These are phyloP conservation scores for Agrocybe pediades DNA, from an alignment of 768 basidiomycete species.

Conservation along the genomic window DNA sequence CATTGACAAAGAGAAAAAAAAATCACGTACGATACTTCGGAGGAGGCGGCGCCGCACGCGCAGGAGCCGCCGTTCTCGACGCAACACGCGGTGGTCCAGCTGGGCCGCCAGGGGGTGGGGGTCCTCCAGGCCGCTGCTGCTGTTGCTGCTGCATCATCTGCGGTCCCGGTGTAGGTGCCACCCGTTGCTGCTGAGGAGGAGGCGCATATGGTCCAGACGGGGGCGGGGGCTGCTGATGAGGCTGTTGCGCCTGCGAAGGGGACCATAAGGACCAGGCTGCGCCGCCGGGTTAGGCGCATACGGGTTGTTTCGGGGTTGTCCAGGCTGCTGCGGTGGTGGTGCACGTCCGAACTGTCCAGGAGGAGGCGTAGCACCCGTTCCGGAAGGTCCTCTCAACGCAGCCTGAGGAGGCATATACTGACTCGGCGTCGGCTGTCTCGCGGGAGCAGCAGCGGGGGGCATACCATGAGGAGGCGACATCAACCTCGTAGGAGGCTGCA, in stretches of 20 bases:
- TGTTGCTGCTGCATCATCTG: constrained; percentile 32
- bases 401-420: constrained; percentile 55
- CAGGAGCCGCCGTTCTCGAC: constrained; percentile 18
- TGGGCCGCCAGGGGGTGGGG: constrained; percentile 34
- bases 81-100: constrained; percentile 23
- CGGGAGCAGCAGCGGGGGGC: constrained; percentile 34
- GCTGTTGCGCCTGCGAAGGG: too few relatives aligned
- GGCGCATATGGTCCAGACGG: too few relatives aligned
- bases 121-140: constrained; percentile 21
- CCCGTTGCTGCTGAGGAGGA: too few relatives aligned
- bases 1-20: not conserved
- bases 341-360: constrained; percentile 42
- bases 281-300: constrained; percentile 27
- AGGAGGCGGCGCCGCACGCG: constrained; percentile 29
- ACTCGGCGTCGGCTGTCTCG: constrained; percentile 46
- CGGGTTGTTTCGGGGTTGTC: constrained; percentile 18
- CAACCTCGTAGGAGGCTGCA: constrained; percentile 39
- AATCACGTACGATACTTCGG: constrained; percentile 46
- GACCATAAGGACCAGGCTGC: too few relatives aligned
- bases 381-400: constrained; percentile 31
- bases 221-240: too few relatives aligned
- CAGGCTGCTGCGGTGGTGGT: constrained; percentile 22
- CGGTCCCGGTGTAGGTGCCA: too few relatives aligned
- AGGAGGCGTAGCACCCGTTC: constrained; percentile 46
- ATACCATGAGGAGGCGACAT: constrained; percentile 47